Base-by-base conservation (phyloP, 495 filamentous ascomycete species). In the Choiromyces venosus region DNA sequence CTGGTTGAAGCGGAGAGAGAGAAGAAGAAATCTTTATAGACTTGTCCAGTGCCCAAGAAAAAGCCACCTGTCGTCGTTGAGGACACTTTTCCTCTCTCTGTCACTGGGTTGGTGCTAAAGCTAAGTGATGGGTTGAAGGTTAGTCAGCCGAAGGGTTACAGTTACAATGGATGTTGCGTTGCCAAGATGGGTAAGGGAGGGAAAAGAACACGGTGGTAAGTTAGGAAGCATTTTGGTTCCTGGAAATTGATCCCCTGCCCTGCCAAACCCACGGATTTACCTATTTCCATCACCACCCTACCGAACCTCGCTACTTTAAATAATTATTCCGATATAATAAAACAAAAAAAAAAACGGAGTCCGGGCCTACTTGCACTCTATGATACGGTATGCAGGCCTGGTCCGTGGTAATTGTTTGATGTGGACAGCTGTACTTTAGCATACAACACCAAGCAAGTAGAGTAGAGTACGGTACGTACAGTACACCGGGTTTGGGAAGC, bases 171-270 rank as follows among this genome's bases (percentile, higher is more conserved):
- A 37, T 40, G 72, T 72, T 39, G 35, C 38, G 35, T 37, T 68
- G 5, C 71, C 38, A 65, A 38, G 35, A 71, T 66, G 71, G 74
- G 66, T 68, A 76, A 76, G 75, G 66, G 69, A 76, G 74, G 74
- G 74, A 73, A 77, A 77, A 77, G 75, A 77, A 77, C 75, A 77
- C 75, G 74, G 75, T 77, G 75, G 75, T 77, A 77, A 76, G 66
- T 77, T 73, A 73, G 66, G 33, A 46, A 56, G 52, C 9, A 29
- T 56, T 29, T 42, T 42, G 52, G 52, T 56, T 56, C 52, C 52
- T 56, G 10, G 10, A 25, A 29, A 56, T 2, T 14, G 42, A 44
- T 44, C 7, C 16, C 42, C 18, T 44, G 18, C 42, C n/a, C n/a
- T n/a, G n/a, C n/a, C n/a, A n/a, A n/a, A n/a, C n/a, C n/a, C n/a